Base-by-base conservation (phyloP, 176 grass and related monocot genomes). In the Raddia distichophylla region DNA sequence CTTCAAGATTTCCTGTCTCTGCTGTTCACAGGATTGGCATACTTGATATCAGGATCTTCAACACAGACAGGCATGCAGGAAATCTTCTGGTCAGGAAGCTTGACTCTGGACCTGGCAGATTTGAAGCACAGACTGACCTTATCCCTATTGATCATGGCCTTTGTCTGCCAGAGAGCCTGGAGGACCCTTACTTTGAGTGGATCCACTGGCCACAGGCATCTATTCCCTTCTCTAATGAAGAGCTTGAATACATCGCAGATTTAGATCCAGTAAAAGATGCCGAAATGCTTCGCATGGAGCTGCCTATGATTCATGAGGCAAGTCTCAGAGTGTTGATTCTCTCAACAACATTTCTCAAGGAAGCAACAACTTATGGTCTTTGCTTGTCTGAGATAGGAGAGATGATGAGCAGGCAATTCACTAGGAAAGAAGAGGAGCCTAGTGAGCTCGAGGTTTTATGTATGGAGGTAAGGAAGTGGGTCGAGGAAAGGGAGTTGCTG, bases 181-280 rank as follows among this genome's bases (percentile, higher is more conserved):
- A 94, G 80, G 91, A 94, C 50, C 91, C 91, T 66, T 94, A 94
- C 82, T 91, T 91, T 72, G 91, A 94, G 50, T 94, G 91, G 91
- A 84, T 91, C 70, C 86, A 91, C 43, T 94, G 88, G 91, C 86
- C 86, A 1, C 88, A 94, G 45, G 69, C 88, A 68, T 94, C 79
- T 37, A 84, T 94, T 75, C 91, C 91, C 43, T 94, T 94, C 58
- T 91, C 83, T 1, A 75, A 94, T 10, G 91, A 94, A 49, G 91
- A 94, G 65, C 82, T 94, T 12, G 82, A 86, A 35, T 94, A 94
- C 48, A 88, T 94, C 34, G 74, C 69, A 73, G 77, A 89, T 80
- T 45, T 89, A 35, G 88, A 94, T 54, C 88, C 91, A 12, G 10
- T 71, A 52, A 84, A 69, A 86, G 89, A 94, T 74, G 85, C 76